Conservation (phyloP, 371 early-diverging fungal species). For the Encephalitozoon cuniculi region DNA sequence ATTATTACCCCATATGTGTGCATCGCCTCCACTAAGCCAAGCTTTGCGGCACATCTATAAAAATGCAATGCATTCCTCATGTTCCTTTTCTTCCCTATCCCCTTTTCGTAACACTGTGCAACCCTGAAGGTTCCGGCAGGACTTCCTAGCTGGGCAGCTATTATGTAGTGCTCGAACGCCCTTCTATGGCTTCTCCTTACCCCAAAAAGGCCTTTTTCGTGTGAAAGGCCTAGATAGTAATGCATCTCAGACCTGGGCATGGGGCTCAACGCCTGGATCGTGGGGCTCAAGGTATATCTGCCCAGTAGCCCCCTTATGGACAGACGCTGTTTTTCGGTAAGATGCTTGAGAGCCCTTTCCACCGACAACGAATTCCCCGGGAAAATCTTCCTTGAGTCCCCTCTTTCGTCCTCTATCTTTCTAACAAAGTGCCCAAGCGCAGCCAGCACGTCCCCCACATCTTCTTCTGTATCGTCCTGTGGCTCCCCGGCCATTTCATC, state of each 20-base stretch:
- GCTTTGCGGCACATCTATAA: conserved; percentile 61
- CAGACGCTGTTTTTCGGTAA: background rate
- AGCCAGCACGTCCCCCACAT: background rate
- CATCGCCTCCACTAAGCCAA: conserved; percentile 57
- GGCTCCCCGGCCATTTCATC: background rate
- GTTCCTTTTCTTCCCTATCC: conserved; percentile 42
- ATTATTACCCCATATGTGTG: conserved; percentile 60
- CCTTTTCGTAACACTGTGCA: conserved; percentile 60
- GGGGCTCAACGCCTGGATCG: background rate
- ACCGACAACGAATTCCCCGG: background rate
- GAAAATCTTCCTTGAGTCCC: background rate
- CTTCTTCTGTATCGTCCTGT: background rate
- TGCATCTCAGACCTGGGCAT: background rate
- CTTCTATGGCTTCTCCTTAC: conserved; percentile 24
- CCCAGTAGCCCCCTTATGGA: background rate
- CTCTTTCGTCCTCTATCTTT: background rate
- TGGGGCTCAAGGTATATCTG: background rate
- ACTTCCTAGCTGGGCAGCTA: conserved; percentile 52
- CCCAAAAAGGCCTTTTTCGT: conserved; percentile 50
- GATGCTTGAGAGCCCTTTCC: background rate
- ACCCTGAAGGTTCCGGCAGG: conserved; percentile 59
- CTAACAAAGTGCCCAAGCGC: background rate
- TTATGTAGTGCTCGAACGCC: conserved; percentile 56
- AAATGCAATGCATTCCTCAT: conserved; percentile 52
- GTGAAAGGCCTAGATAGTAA: conserved; percentile 30